A percentile compares a stretch with the other conserved stretches of the same genome.
Conservation (phyloP, 176 grass and related monocot species). For the Oryza australiensis region DNA sequence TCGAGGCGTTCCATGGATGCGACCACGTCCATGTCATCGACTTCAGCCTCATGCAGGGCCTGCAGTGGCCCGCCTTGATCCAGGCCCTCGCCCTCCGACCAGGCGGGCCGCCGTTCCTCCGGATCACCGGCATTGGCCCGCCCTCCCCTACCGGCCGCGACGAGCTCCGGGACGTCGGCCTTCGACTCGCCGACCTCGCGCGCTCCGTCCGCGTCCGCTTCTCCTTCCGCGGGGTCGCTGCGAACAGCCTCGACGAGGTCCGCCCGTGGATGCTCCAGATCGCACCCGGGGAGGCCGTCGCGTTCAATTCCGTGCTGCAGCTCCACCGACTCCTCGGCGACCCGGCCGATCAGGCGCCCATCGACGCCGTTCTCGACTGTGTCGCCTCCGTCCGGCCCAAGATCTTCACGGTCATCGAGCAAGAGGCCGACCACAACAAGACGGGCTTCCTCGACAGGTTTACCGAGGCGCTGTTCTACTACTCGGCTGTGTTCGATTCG, state of each 20-base stretch:
- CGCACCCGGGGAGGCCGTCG: constrained; percentile 63
- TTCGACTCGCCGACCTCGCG: constrained; percentile 78
- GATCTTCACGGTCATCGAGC: constrained; percentile 81
- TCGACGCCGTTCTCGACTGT: constrained; percentile 70
- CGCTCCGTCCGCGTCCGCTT: constrained; percentile 77
- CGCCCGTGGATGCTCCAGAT: constrained; percentile 88
- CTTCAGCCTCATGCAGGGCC: constrained; percentile 94
- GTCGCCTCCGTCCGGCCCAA: constrained; percentile 59
- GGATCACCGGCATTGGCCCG: constrained; percentile 92
- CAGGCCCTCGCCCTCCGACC: constrained; percentile 88
- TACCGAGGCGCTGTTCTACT: constrained; percentile 95
- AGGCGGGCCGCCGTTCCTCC: constrained; percentile 71
- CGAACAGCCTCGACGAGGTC: constrained; percentile 74
- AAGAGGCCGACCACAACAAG: constrained; percentile 96
- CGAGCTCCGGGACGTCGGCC: constrained; percentile 78
- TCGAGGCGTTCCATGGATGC: constrained; percentile 81
- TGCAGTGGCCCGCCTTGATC: constrained; percentile 92
- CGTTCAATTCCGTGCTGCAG: constrained; percentile 87
- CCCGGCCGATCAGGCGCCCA: constrained; percentile 34
- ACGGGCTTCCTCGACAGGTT: constrained; percentile 80
- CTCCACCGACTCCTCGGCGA: constrained; percentile 77
- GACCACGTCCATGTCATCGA: constrained; percentile 73
- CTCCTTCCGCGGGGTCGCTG: constrained; percentile 85
- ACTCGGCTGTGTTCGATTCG: constrained; percentile 93
- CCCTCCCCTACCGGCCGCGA: constrained; percentile 68